phyloP scores from a whole-genome alignment of 176 grass and related monocot genomes.

The Alopecurus myosuroides region DNA sequence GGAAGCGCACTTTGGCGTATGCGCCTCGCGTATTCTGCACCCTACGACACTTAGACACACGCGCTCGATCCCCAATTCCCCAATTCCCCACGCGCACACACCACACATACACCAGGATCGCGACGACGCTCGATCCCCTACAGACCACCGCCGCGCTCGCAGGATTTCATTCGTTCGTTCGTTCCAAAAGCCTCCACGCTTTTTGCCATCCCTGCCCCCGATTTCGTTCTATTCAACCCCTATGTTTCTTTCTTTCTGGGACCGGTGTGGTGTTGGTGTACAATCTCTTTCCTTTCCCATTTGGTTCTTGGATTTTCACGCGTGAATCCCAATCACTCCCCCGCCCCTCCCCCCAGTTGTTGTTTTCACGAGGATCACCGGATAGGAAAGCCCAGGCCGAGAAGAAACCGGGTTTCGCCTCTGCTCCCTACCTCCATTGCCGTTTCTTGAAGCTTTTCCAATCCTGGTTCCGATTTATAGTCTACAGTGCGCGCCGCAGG shows the following conservation, averaged over 20 bases:
- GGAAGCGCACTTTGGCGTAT: no score
- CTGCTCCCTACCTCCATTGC: background rate
- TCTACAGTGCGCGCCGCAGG: background rate
- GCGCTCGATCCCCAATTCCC: no score
- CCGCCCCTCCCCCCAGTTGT: background rate
- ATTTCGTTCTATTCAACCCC: background rate
- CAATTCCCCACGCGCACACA: no score
- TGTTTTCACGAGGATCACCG: background rate
- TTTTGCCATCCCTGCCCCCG: background rate
- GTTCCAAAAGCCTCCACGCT: background rate
- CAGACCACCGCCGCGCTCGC: no score
- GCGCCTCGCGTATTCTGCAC: no score
- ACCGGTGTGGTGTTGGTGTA: no score
- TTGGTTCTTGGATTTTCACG: constrained; percentile 8
- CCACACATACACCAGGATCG: no score
- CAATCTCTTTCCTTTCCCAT: background rate
- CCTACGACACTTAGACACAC: no score
- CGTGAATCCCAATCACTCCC: constrained; percentile 1
- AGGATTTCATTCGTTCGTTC: background rate
- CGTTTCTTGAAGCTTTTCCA: background rate
- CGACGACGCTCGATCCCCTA: no score
- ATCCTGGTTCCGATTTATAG: background rate
- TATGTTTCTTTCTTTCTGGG: background rate
- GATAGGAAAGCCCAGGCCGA: background rate
- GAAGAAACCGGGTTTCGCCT: constrained; percentile 29